Base-by-base conservation (phyloP, 2,329 filamentous ascomycete species). In the Macrophomina tecta region DNA sequence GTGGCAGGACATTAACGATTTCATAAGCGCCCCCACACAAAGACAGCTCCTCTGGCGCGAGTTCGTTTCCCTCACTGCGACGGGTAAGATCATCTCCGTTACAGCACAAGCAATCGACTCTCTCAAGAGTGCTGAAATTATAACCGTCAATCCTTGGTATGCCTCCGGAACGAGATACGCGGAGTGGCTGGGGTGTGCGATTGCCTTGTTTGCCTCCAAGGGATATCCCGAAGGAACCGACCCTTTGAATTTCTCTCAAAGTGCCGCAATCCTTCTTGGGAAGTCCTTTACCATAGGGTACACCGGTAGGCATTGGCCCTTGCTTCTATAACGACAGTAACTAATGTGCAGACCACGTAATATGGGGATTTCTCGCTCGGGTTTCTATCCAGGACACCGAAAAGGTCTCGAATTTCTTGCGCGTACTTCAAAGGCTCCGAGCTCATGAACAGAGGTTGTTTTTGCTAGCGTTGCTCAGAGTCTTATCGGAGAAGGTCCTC, bases 271-370 rank as follows among this genome's bases (percentile, higher is more conserved):
- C 53, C 71, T 89, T 6, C 78, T 82, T 23, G 82, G 86, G 3
- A 89, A 90, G 69, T 83, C 87, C 1, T 80, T 94, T 67, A 89
- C 86, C 36, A 77, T 97, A 36, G 92, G 92, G 2, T 92, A 95
- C 77, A 82, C 85, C 64, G 90, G 92, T 91, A 82, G 74, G 67
- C 53, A 14, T 6, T 5, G 6, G 8, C 23, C 11, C 40, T 18
- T 11, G 6, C 42, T 40, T n/a, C 18, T 32, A 34, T 2, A 4
- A 36, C 11, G 4, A 14, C 8, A 4, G 16, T 4, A 28, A 3
- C 66, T 68, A 64, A 69, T 18, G 12, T 42, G 9, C 30, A 69
- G 68, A 68, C 34, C 45, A 62, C 74, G 58, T 68, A 71, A 69
- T 45, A 6, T 53, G 65, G 51, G 65, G 53, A 6, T 38, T 67